Conservation (phyloP, 1,284 basidiomycete species). For the Ceratobasidium sp. region DNA sequence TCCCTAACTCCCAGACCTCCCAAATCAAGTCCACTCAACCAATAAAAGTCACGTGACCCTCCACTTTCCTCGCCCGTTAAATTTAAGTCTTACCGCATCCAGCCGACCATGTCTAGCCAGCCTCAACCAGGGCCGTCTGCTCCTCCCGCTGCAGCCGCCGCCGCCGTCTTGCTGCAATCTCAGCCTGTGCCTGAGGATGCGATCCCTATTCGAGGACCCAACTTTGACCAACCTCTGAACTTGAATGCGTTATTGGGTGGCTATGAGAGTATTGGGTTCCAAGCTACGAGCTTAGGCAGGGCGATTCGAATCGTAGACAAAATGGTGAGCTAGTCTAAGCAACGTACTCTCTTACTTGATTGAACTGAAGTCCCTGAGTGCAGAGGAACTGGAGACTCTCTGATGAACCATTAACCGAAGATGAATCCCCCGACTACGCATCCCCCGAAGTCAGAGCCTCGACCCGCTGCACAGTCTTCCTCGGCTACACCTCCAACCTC, state of each 20-base stretch:
- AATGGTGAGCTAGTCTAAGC: conserved; percentile 73
- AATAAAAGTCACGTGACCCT: too few species aligned
- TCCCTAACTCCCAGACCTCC: too few species aligned
- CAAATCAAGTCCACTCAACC: too few species aligned
- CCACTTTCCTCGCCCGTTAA: too few species aligned
- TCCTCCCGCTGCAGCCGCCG: conserved; percentile 68
- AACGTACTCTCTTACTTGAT: neutral
- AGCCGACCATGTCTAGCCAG: conserved; percentile 30
- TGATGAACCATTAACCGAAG: conserved; percentile 77
- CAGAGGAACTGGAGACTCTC: conserved; percentile 87
- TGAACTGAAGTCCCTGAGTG: conserved; percentile 3
- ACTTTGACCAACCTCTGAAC: conserved; percentile 81
- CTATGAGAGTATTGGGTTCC: conserved; percentile 95
- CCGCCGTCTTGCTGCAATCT: conserved; percentile 83
- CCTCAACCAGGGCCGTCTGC: conserved; percentile 14
- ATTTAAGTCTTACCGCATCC: too few species aligned
- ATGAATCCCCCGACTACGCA: conserved; percentile 76
- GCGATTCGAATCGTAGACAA: conserved; percentile 92
- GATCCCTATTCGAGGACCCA: conserved; percentile 86
- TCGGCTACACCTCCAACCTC: conserved; percentile 98
- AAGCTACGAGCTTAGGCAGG: conserved; percentile 90
- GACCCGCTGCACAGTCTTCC: conserved; percentile 88
- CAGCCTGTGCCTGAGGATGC: conserved; percentile 81
- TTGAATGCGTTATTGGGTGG: conserved; percentile 80
- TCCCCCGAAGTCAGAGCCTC: conserved; percentile 72